Percentiles rank a stretch among this genome's conserved stretches.
Conservation (phyloP, 2,329 filamentous ascomycete species). For the Rhexocercosporidium sp. region DNA sequence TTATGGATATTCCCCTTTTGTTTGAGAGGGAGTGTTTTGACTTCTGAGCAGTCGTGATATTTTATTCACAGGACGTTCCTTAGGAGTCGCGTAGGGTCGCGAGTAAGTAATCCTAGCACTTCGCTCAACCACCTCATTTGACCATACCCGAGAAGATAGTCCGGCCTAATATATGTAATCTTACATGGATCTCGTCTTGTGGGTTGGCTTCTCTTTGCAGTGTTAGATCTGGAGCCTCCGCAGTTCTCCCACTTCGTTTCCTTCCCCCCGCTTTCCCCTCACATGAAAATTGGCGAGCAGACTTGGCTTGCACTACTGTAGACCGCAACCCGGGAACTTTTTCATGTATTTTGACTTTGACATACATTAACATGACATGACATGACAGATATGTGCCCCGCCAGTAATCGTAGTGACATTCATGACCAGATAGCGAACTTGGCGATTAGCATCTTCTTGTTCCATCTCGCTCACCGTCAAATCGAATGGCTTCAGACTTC, state of each 20-base stretch:
- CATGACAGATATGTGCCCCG: not conserved
- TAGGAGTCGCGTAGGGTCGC: not conserved
- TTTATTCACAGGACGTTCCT: not conserved
- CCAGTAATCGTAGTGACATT: not conserved
- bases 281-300: not conserved
- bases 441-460: not conserved
- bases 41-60: not conserved
- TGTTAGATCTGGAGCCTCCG: slow-evolving; percentile 6
- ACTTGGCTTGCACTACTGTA: not conserved
- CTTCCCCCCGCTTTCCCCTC: not conserved
- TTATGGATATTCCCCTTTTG: not conserved
- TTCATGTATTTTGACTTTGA: not conserved
- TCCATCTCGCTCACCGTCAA: not conserved
- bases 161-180: not conserved
- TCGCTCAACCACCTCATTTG: not conserved
- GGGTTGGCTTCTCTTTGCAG: not conserved
- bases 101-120: not conserved
- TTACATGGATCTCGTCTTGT: not conserved
- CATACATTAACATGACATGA: no score
- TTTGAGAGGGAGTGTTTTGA: not conserved
- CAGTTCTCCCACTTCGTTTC: slow-evolving; percentile 3
- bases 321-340: not conserved
- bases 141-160: not conserved
- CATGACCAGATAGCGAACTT: not conserved
- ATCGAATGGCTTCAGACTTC: not conserved